Conservation (phyloP, 768 basidiomycete species). For the Sistotremastrum niveocremeum region DNA sequence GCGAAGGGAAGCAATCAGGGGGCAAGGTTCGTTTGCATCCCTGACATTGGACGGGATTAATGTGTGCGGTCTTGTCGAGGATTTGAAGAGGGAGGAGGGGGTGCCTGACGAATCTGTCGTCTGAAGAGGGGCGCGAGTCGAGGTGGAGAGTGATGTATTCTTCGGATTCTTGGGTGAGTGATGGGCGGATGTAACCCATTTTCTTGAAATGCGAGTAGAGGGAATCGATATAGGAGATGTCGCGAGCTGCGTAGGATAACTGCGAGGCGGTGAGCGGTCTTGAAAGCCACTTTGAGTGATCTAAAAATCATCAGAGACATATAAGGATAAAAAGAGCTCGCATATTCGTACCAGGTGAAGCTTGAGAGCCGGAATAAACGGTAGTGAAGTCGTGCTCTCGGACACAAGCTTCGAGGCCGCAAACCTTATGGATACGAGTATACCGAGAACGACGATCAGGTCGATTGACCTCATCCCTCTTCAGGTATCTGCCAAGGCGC, state of each 20-base stretch:
- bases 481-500: constrained; percentile 16
- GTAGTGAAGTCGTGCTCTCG: constrained; percentile 12
- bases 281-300: constrained; percentile 20
- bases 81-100: too few species aligned
- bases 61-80: too few species aligned
- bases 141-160: constrained; percentile 10
- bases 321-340: background rate
- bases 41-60: too few species aligned
- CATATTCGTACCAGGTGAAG: constrained; percentile 2
- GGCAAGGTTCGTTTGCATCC: too few species aligned
- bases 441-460: constrained; percentile 13
- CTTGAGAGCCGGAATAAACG: constrained; percentile 21
- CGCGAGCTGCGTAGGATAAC: constrained; percentile 28
- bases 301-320: background rate
- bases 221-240: constrained; percentile 24
- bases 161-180: constrained; percentile 4
- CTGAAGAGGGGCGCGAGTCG: background rate
- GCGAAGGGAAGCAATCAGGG: too few species aligned
- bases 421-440: constrained; percentile 19
- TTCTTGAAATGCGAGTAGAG: constrained; percentile 22
- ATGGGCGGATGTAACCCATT: constrained; percentile 7
- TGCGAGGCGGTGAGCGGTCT: constrained; percentile 25
- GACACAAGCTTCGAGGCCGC: constrained; percentile 24
- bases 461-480: constrained; percentile 10
- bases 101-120: too few species aligned